Evolutionary conservation across 345 rosid species (phyloP).

Genomic region (Syzygium jambos): DNA sequence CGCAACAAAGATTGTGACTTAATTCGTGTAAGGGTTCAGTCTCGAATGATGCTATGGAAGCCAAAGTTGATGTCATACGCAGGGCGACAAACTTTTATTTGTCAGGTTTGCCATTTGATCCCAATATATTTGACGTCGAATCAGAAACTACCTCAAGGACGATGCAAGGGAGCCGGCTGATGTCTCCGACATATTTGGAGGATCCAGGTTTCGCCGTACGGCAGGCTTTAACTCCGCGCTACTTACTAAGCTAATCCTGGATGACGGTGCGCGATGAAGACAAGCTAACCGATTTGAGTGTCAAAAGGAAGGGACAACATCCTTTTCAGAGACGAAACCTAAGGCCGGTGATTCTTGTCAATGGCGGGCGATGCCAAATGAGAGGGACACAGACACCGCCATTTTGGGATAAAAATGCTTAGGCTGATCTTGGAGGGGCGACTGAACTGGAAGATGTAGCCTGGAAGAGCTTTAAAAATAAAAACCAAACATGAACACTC

Average conservation of each 20-base stretch:
- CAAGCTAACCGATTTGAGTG: background rate
- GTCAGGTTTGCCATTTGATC: accelerated
- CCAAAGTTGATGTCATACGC: background rate
- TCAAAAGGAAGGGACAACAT: background rate
- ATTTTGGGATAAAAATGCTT: background rate
- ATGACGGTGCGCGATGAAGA: background rate
- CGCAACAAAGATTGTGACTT: background rate
- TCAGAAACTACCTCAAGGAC: background rate
- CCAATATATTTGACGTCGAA: background rate
- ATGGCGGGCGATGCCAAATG: background rate
- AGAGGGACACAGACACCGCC: no score
- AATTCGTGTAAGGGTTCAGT: background rate
- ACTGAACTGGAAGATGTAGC: background rate
- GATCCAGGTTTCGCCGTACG: background rate
- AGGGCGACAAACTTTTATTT: background rate
- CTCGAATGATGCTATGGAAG: background rate
- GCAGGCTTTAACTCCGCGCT: background rate
- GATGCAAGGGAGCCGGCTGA: background rate
- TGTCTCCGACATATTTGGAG: background rate
- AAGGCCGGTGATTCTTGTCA: background rate
- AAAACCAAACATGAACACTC: background rate
- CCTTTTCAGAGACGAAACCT: background rate
- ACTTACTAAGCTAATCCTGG: background rate
- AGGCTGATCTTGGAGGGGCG: background rate
- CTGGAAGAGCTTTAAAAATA: no score